phyloP scores from a whole-genome alignment of 768 basidiomycete genomes.

The Cystobasidium onofrii region DNA sequence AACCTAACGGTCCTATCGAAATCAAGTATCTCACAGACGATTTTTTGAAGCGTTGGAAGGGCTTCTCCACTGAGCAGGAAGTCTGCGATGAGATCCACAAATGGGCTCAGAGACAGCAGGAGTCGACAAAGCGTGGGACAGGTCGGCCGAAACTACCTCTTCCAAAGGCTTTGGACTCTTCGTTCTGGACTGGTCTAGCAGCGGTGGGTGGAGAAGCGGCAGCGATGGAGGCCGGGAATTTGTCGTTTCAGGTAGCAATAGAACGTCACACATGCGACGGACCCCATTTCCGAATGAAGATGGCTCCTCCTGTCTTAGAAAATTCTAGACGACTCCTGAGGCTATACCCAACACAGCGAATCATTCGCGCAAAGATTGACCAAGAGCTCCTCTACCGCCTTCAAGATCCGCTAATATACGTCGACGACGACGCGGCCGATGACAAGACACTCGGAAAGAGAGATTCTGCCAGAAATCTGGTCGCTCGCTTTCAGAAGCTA shows the following conservation, averaged over 20 bases:
- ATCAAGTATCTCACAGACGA: neutral
- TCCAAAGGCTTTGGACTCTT: neutral
- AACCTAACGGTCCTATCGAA: neutral
- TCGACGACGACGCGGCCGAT: neutral
- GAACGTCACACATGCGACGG: neutral
- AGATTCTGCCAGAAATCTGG: neutral
- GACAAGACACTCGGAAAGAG: neutral
- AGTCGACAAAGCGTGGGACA: no score
- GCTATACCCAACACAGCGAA: neutral
- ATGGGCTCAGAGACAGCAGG: no score
- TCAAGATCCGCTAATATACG: neutral
- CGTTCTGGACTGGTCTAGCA: neutral
- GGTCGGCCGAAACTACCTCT: neutral
- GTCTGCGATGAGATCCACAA: neutral
- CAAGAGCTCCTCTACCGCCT: neutral
- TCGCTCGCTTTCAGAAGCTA: neutral
- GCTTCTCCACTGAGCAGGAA: neutral
- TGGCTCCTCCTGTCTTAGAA: conserved; percentile 1
- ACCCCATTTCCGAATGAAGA: neutral
- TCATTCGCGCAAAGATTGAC: neutral
- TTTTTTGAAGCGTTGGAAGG: neutral
- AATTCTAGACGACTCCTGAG: neutral
- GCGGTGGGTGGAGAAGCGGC: neutral
- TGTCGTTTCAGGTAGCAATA: neutral
- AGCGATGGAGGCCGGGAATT: neutral